Conservation (phyloP, 768 basidiomycete species). For the Mycena vitilis region DNA sequence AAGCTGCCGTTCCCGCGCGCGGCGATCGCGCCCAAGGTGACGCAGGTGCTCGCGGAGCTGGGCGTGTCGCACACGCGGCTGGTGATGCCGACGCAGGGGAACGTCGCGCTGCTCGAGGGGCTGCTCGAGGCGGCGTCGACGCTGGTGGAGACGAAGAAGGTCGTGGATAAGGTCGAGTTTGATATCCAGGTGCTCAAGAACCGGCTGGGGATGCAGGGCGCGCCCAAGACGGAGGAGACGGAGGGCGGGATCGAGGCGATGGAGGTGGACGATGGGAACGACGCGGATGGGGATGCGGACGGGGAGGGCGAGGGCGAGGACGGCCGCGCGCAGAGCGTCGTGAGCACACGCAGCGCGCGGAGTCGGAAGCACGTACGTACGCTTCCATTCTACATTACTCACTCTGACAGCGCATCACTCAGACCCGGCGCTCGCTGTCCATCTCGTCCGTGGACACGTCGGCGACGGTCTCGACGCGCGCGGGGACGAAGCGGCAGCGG, state of each 20-base stretch:
- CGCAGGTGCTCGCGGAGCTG: conserved; percentile 80
- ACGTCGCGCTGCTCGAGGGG: conserved; percentile 77
- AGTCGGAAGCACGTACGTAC: conserved; percentile 70
- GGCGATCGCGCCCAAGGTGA: conserved; percentile 78
- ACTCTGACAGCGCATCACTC: conserved; percentile 20
- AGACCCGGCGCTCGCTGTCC: conserved; percentile 76
- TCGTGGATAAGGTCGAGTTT: conserved; percentile 86
- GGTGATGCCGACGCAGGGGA: conserved; percentile 94
- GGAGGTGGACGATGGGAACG: conserved; percentile 61
- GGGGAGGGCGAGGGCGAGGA: conserved; percentile 56
- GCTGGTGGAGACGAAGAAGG: conserved; percentile 90
- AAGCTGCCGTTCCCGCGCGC: conserved; percentile 87
- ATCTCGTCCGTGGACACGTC: conserved; percentile 81
- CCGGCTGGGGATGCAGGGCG: conserved; percentile 61
- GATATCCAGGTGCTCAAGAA: conserved; percentile 81
- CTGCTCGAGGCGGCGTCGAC: conserved; percentile 77
- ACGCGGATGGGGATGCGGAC: conserved; percentile 48
- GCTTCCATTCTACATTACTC: neutral
- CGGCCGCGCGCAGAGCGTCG: conserved; percentile 73
- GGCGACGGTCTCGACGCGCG: conserved; percentile 60
- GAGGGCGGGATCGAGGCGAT: conserved; percentile 52
- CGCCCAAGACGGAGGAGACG: conserved; percentile 49
- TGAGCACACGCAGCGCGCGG: conserved; percentile 67
- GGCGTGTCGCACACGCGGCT: conserved; percentile 78
- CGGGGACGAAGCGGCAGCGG: conserved; percentile 69